These are phyloP conservation scores for Aschersonia sp. DNA, from an alignment of 2,329 filamentous ascomycete species.

Conservation along the genomic window DNA sequence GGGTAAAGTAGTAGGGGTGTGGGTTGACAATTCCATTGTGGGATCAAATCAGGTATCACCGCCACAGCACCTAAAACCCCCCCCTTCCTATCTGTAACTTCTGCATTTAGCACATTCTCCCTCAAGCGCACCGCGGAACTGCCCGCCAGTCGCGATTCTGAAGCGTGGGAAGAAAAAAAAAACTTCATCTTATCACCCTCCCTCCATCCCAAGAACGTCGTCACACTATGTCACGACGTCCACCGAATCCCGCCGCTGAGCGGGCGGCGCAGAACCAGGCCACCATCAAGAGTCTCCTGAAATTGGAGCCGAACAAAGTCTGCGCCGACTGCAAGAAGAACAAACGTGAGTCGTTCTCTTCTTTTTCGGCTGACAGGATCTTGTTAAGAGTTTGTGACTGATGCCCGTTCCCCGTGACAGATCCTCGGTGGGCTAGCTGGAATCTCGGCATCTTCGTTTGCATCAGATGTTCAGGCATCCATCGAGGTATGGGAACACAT, in stretches of 20 bases:
- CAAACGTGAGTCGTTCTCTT: slow-evolving; percentile 56
- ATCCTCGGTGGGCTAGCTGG: slow-evolving; percentile 98
- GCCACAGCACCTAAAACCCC: neutral
- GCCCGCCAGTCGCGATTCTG: neutral
- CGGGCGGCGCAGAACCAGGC: slow-evolving; percentile 84
- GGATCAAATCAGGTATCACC: slow-evolving; percentile 1
- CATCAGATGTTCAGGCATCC: slow-evolving; percentile 96
- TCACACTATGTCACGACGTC: slow-evolving; percentile 58
- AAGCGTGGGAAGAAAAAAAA: neutral
- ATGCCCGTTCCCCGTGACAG: slow-evolving; percentile 27
- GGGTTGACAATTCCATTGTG: neutral
- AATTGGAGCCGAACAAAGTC: slow-evolving; percentile 88
- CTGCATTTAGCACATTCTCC: neutral
- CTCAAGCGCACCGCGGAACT: no score
- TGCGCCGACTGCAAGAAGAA: slow-evolving; percentile 98
- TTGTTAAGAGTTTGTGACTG: neutral
- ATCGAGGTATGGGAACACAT: slow-evolving; percentile 97
- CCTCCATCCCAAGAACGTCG: neutral
- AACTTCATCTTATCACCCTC: neutral
- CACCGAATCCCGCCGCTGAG: slow-evolving; percentile 65
- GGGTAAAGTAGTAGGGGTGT: neutral
- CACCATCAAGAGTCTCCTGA: slow-evolving; percentile 88
- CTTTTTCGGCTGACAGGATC: slow-evolving; percentile 1
- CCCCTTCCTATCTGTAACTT: slow-evolving; percentile 1
- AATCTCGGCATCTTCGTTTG: slow-evolving; percentile 95